phyloP scores from a whole-genome alignment of 2,329 filamentous ascomycete species.

The Plenodomus lindquistii region DNA sequence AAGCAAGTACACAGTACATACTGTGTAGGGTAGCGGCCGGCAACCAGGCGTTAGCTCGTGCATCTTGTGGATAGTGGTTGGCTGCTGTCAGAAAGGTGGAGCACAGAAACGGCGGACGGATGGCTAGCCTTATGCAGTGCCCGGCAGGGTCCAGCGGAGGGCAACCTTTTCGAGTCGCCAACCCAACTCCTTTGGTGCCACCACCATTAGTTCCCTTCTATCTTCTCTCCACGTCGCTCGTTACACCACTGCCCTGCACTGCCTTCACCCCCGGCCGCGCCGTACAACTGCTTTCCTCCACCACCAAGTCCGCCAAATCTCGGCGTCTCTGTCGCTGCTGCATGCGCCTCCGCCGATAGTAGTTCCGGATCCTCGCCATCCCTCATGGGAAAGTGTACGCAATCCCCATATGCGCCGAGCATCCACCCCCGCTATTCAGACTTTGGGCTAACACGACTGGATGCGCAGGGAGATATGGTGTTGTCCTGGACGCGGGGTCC shows the following conservation, averaged over 20 bases:
- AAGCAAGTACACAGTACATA: too few species aligned
- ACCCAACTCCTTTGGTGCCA: not conserved
- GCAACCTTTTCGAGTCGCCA: not conserved
- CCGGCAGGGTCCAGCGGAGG: not conserved
- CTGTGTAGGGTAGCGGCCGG: too few species aligned
- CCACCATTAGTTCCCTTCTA: not conserved
- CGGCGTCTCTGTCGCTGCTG: conserved; percentile 20
- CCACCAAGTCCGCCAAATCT: conserved; percentile 1
- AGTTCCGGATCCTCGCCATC: conserved; percentile 22
- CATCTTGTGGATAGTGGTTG: not conserved
- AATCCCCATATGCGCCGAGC: conserved; percentile 15
- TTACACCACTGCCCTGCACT: conserved; percentile 11
- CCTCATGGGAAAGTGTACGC: conserved; percentile 50
- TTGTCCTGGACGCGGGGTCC: conserved; percentile 96
- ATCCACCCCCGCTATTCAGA: conserved; percentile 6
- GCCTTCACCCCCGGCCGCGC: conserved; percentile 10
- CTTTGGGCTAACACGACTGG: conserved; percentile 25
- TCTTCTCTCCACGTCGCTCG: conserved; percentile 30
- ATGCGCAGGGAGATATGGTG: conserved; percentile 71
- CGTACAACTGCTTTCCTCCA: conserved; percentile 3
- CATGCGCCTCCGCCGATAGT: conserved; percentile 28
- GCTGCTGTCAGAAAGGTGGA: not conserved
- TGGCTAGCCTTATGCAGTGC: not conserved
- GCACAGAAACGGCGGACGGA: not conserved
- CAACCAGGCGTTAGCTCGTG: not conserved